A percentile compares a stretch with the other conserved stretches of the same genome.
Evolutionary conservation across 192 early-diverging fungal genomes (phyloP).

Genomic region (Spizellomyces sp.): DNA sequence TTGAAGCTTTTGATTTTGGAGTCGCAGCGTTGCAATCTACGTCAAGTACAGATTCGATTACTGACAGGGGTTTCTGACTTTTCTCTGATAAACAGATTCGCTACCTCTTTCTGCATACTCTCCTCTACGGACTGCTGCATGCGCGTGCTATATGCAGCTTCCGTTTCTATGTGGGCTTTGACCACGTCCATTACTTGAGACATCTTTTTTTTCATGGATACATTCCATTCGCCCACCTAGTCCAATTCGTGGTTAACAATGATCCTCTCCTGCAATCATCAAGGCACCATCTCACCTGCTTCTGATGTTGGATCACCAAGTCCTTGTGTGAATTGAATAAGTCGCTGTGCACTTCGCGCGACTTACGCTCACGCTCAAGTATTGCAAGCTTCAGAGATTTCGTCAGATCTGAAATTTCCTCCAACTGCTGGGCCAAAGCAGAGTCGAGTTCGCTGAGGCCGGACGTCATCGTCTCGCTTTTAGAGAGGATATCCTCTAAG

Average conservation of each 20-base stretch:
- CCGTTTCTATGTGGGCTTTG: background rate
- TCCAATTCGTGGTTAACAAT: no score
- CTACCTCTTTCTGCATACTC: constrained; percentile 17
- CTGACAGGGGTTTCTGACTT: background rate
- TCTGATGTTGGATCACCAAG: constrained; percentile 26
- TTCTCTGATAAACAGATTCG: background rate
- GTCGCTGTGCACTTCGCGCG: no score
- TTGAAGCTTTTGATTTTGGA: constrained; percentile 33
- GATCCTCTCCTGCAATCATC: no score
- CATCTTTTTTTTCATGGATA: constrained; percentile 5
- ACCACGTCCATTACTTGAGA: background rate
- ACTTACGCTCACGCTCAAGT: no score
- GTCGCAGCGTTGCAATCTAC: constrained; percentile 34
- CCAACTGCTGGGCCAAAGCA: no score
- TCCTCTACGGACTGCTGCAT: constrained; percentile 7
- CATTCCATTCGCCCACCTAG: constrained; percentile 30
- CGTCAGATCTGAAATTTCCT: no score
- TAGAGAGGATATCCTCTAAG: no score
- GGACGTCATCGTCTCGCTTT: no score
- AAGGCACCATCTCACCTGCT: constrained; percentile 5
- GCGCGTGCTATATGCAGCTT: background rate
- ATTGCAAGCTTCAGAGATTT: no score
- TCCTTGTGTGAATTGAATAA: constrained; percentile 14
- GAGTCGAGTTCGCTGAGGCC: no score
- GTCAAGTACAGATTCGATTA: background rate